phyloP scores from a whole-genome alignment of 495 filamentous ascomycete species.

The Neurospora sp. region DNA sequence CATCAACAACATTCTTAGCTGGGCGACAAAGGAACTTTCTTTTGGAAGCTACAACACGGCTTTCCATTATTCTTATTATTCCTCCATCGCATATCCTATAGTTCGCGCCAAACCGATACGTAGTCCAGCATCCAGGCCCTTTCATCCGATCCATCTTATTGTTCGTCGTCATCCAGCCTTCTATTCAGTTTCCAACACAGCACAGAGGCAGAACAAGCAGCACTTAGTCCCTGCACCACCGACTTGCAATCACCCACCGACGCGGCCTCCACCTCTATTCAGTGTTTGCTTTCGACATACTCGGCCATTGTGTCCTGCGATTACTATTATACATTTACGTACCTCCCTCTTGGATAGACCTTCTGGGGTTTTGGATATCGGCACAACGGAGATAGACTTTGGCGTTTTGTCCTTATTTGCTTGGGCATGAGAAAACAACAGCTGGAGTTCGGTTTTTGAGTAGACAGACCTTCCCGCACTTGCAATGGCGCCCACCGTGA shows the following conservation, averaged over 20 bases:
- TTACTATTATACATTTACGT: not conserved
- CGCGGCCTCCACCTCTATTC: not conserved
- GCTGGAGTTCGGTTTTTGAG: not conserved
- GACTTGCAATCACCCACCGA: not conserved
- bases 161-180: not conserved
- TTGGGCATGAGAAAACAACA: not conserved
- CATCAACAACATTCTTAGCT: not conserved
- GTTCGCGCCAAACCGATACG: not conserved
- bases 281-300: not conserved
- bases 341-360: not conserved
- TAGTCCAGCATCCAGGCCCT: not conserved
- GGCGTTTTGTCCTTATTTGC: not conserved
- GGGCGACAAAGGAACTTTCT: not conserved
- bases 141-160: not conserved
- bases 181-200: not conserved
- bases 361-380: not conserved
- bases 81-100: not conserved
- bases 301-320: not conserved
- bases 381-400: not conserved
- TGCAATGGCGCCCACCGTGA: slow-evolving; percentile 23
- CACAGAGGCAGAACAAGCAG: not conserved
- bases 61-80: not conserved
- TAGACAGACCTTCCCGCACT: not conserved
- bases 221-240: not conserved
- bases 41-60: not conserved